Base-by-base conservation (phyloP, 1,284 basidiomycete genomes). In the Xerocomus minutiporus region DNA sequence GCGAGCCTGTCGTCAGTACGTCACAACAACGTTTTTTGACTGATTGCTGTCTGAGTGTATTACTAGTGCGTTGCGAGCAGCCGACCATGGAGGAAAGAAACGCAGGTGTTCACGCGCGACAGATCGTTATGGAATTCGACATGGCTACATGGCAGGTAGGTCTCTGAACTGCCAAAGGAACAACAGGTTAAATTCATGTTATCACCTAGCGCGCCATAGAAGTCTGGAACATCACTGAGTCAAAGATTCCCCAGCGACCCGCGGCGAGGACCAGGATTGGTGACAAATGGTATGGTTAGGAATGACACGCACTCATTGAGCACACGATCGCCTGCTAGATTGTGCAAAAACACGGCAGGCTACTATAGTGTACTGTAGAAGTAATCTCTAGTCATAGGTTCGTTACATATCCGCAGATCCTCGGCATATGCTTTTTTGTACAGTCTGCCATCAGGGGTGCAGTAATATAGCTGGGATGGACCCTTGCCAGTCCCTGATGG, bases 91-190 rank as follows among this genome's bases (percentile, higher is more conserved):
- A 83, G 28, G 88, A 92, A 55, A 86, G 84, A 57, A 69, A 70
- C 2, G 69, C 74, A 1, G 87, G 86, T 3, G 72, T 89, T 39
- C 77, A 75, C 57, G 91, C 89, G 62, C 80, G 81, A 40, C 93
- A 96, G 65, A 78, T 93, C 57, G 87, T 96, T 7, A 75, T 94
- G 62, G 91, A 95, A 65, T 83, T 96, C 56, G 91, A 93, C 60
- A 84, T 88, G 79, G 77, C 79, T 4, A 84, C 84, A 0, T 96
- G 91, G 88, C 72, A 77, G 79, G 91, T 89, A 58, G 26, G 63
- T n/a, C 17, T 3, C 25, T 38, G 25, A 20, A 20, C n/a, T 28
- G n/a, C 13, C 17, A n/a, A 8, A 2, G 23, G 20, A 11, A 20
- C 38, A 26, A n/a, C 40, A 40, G 35, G 29, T 38, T 49, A 32